phyloP scores from a whole-genome alignment of 768 basidiomycete species.

The Erythrobasidium yunnanense region DNA sequence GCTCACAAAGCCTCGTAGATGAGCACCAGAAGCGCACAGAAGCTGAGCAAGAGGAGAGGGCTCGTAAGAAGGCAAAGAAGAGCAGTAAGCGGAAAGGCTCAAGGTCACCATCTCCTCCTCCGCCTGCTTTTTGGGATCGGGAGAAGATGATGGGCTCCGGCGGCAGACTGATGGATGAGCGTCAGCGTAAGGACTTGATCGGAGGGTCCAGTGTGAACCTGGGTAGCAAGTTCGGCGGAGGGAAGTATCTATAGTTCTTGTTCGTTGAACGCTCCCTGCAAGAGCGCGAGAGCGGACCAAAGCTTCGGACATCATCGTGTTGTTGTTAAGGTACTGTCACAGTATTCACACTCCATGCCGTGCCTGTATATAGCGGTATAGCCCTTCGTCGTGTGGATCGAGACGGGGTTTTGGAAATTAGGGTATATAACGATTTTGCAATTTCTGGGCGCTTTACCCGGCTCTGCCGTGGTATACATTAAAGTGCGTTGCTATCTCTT shows the following conservation, averaged over 20 bases:
- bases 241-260: conserved; percentile 27
- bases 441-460: too few relatives aligned
- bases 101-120: conserved; percentile 8
- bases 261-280: background rate
- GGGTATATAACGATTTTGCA: too few relatives aligned
- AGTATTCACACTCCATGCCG: too few relatives aligned
- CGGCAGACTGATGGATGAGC: conserved; percentile 82
- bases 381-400: too few relatives aligned
- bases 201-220: conserved; percentile 39
- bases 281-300: too few relatives aligned
- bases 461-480: too few relatives aligned
- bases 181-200: conserved; percentile 62
- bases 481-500: too few relatives aligned
- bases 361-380: too few relatives aligned
- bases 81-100: conserved; percentile 41
- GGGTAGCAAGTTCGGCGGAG: conserved; percentile 30
- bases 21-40: background rate
- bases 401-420: too few relatives aligned
- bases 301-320: too few relatives aligned
- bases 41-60: conserved; percentile 27
- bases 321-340: too few relatives aligned
- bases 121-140: conserved; percentile 76
- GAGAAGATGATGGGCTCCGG: conserved; percentile 75
- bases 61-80: conserved; percentile 6
- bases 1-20: background rate